Conservation (phyloP, 1,284 basidiomycete species). For the Cutaneotrichosporon spelunceum region DNA sequence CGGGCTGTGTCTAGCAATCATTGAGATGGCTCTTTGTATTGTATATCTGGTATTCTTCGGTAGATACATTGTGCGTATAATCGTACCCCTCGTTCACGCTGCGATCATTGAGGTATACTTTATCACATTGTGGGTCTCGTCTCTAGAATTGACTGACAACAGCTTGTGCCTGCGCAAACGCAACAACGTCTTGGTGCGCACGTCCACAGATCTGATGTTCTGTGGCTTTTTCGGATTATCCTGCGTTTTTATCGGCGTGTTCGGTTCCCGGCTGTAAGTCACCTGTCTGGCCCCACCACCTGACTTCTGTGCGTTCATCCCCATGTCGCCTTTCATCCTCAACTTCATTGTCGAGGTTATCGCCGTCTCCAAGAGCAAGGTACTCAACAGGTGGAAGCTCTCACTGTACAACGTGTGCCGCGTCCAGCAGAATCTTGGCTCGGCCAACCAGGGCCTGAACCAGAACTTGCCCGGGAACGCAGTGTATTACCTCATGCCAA, state of each 20-base stretch:
- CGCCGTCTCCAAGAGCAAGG: too few relatives aligned
- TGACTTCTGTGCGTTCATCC: too few relatives aligned
- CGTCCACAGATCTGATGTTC: background rate
- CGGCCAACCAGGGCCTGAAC: too few relatives aligned
- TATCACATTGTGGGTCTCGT: background rate
- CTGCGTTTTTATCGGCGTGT: background rate
- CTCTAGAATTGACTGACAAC: background rate
- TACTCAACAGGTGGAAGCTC: too few relatives aligned
- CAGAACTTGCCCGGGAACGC: too few relatives aligned
- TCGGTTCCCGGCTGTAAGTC: background rate
- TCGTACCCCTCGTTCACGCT: background rate
- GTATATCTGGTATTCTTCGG: background rate
- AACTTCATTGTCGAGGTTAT: too few relatives aligned
- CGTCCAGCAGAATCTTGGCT: too few relatives aligned
- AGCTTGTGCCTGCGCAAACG: background rate
- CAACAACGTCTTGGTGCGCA: background rate
- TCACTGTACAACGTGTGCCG: too few relatives aligned
- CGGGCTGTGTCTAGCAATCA: background rate
- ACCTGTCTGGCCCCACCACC: too few relatives aligned
- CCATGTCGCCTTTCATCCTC: too few relatives aligned
- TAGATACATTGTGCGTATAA: background rate
- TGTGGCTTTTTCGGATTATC: background rate
- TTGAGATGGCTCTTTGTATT: background rate
- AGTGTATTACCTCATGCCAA: too few relatives aligned
- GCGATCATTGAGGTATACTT: background rate